Base-by-base conservation (phyloP, 2,329 filamentous ascomycete species). In the Fusarium sp. region DNA sequence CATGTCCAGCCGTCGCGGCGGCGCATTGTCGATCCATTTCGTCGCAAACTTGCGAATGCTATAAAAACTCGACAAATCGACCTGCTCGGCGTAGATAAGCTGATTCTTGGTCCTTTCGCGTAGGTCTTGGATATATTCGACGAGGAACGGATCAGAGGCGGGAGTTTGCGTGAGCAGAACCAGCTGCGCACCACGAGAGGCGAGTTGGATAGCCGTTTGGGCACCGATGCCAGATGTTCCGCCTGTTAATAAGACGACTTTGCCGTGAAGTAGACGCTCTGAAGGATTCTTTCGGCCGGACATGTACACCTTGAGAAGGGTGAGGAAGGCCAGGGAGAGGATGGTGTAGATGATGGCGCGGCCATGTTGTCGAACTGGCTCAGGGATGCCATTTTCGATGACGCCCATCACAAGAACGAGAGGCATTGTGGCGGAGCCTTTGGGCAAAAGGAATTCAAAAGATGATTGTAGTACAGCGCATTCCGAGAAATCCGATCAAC, bases 11-110 rank as follows among this genome's bases (percentile, higher is more conserved):
- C 97, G 88, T 66, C 97, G 89, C 10, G 95, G 94, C 4, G 97
- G 96, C 25, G 94, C 90, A 82, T 98, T 98, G 82, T 99, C 96
- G 75, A 99, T 95, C 96, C 97, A 99, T 85, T 95, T 96, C 0
- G 97, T 99, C 14, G 97, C 97, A 81, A 99, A 99, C 72, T 92
- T 89, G 43, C 97, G 93, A 77, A 99, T 92, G 82, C 94, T 97
- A 82, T 98, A 91, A n/a, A 99, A 87, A 17, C 93, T 96, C 14
- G 92, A 86, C 32, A 99, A 90, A 80, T 99, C 95, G 77, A 98
- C 95, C 84, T 98, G 94, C 83, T 99, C 97, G 69, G 97, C 95
- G 79, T 97, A 98, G 76, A 99, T 94, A 79, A 99, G 88, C 68
- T 95, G 88, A 84, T 98, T 98, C 35, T 90, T 88, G 9, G 95